These are phyloP conservation scores for Kwoniella dendrophila DNA, from an alignment of 768 basidiomycete genomes.

Conservation along the genomic window DNA sequence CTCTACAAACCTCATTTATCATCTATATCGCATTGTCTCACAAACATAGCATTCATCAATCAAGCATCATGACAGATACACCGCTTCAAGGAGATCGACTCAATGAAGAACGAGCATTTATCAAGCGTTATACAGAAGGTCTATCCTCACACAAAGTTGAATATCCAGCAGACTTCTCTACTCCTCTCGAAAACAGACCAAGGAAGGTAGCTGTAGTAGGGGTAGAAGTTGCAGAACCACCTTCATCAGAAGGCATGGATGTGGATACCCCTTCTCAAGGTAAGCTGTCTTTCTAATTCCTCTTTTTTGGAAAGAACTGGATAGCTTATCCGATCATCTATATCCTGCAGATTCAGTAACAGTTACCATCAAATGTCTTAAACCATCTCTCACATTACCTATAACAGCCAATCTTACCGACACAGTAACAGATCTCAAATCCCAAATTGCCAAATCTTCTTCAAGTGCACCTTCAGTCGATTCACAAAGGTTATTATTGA, in stretches of 20 bases:
- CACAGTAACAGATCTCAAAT: slow-evolving; percentile 77
- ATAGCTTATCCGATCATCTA: background rate
- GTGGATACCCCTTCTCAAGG: slow-evolving; percentile 39
- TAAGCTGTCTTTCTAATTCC: slow-evolving; percentile 11
- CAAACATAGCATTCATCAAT: background rate
- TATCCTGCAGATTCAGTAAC: slow-evolving; percentile 60
- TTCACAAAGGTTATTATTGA: slow-evolving; percentile 81
- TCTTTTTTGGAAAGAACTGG: background rate
- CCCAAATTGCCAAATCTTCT: slow-evolving; percentile 65
- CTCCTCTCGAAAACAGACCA: slow-evolving; percentile 52
- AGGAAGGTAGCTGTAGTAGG: slow-evolving; percentile 51
- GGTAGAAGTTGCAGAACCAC: slow-evolving; percentile 44
- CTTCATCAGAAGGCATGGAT: slow-evolving; percentile 39
- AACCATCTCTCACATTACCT: slow-evolving; percentile 76
- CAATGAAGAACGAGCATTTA: slow-evolving; percentile 53
- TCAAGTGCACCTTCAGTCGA: slow-evolving; percentile 72
- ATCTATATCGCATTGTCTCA: background rate
- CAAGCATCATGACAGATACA: slow-evolving; percentile 32
- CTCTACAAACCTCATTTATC: background rate
- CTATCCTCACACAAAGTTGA: slow-evolving; percentile 51
- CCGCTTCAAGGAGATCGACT: slow-evolving; percentile 42
- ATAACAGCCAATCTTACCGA: slow-evolving; percentile 74
- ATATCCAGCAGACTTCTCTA: slow-evolving; percentile 48
- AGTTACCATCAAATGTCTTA: slow-evolving; percentile 86
- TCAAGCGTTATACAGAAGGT: slow-evolving; percentile 54